phyloP scores from a whole-genome alignment of 208 protist genomes.

The Porcisia deanei region DNA sequence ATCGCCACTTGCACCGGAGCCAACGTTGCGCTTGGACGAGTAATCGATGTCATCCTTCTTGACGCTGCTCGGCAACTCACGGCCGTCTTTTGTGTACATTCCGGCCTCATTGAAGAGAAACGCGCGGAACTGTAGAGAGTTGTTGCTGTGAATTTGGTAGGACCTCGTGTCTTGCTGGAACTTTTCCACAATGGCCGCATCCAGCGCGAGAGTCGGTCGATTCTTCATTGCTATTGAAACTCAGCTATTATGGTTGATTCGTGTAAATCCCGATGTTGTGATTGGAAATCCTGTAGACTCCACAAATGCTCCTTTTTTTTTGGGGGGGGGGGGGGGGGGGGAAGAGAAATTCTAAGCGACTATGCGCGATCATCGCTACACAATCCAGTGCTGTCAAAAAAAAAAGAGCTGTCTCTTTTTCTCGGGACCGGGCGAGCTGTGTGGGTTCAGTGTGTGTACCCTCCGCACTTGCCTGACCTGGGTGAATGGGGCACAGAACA shows the following conservation, averaged over 20 bases:
- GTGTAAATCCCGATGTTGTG: background rate
- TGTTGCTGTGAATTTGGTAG: constrained; percentile 90
- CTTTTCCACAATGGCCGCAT: constrained; percentile 65
- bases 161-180: constrained; percentile 76
- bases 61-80: constrained; percentile 65
- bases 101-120: constrained; percentile 83
- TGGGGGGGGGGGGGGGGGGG: too few relatives aligned
- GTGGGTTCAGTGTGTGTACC: too few relatives aligned
- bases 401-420: background rate
- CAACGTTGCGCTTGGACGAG: constrained; percentile 57
- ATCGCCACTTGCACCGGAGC: constrained; percentile 75
- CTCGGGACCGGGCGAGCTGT: background rate
- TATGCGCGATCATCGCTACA: background rate
- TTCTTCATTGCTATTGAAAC: constrained; percentile 48
- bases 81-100: constrained; percentile 87
- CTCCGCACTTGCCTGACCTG: background rate
- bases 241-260: background rate
- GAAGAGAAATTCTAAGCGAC: background rate
- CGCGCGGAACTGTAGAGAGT: constrained; percentile 83
- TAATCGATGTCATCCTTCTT: constrained; percentile 84
- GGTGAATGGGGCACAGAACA: background rate
- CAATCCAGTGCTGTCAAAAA: background rate
- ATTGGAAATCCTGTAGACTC: background rate
- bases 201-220: constrained; percentile 54
- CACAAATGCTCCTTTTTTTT: background rate